These are phyloP conservation scores for Dothideomycetes sp. DNA, from an alignment of 2,329 filamentous ascomycete genomes.

Conservation along the genomic window DNA sequence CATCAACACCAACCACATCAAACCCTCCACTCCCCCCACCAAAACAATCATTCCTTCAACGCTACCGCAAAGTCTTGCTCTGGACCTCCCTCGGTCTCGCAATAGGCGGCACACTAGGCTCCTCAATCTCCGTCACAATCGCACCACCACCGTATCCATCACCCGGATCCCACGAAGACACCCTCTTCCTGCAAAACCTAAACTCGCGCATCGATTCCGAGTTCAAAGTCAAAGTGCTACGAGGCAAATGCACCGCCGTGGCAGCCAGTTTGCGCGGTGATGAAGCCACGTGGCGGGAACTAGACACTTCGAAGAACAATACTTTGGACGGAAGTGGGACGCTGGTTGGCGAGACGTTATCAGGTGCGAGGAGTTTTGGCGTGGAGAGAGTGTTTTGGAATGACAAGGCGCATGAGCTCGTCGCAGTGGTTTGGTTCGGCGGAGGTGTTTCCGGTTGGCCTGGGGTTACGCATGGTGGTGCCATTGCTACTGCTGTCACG, in stretches of 20 bases:
- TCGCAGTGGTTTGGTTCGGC: slow-evolving; percentile 61
- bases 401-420: slow-evolving; percentile 45
- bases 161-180: slow-evolving; percentile 35
- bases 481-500: slow-evolving; percentile 58
- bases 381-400: slow-evolving; percentile 58
- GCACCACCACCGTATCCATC: slow-evolving; percentile 35
- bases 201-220: slow-evolving; percentile 36
- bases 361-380: slow-evolving; percentile 34
- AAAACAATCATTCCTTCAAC: slow-evolving; percentile 14
- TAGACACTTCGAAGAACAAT: not conserved
- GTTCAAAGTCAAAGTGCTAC: slow-evolving; percentile 40
- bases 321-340: slow-evolving; percentile 1
- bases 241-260: slow-evolving; percentile 33
- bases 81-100: slow-evolving; percentile 31
- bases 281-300: slow-evolving; percentile 13
- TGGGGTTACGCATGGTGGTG: slow-evolving; percentile 61
- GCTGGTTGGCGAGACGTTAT: slow-evolving; percentile 18
- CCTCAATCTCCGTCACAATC: slow-evolving; percentile 32
- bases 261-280: slow-evolving; percentile 15
- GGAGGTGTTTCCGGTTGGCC: slow-evolving; percentile 60
- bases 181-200: slow-evolving; percentile 33
- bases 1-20: not conserved
- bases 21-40: slow-evolving; percentile 7
- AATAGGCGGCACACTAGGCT: slow-evolving; percentile 34
- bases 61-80: slow-evolving; percentile 18